Evolutionary conservation across 2,329 filamentous ascomycete genomes (phyloP).

Genomic region (Epicoccum nigrum): DNA sequence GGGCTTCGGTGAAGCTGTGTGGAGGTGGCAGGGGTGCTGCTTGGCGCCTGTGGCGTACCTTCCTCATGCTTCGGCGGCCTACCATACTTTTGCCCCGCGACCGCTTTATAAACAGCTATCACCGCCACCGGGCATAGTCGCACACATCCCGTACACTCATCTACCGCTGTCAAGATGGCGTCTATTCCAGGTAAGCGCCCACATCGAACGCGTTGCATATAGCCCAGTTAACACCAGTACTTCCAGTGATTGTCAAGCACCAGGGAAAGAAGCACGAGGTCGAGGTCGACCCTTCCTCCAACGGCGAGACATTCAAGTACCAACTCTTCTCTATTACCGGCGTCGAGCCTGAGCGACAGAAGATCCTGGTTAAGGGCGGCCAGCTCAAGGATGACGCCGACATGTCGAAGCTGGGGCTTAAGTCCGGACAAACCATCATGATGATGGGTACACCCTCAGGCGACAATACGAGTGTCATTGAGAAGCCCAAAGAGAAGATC

Average conservation of each 20-base stretch:
- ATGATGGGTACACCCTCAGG: conserved; percentile 92
- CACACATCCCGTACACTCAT: conserved; percentile 1
- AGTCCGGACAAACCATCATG: conserved; percentile 86
- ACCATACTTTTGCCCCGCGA: conserved; percentile 42
- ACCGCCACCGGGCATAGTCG: conserved; percentile 15
- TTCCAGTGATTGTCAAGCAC: conserved; percentile 86
- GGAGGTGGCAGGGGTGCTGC: conserved; percentile 22
- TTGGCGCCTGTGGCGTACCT: conserved; percentile 20
- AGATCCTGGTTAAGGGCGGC: conserved; percentile 91
- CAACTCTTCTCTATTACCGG: conserved; percentile 95
- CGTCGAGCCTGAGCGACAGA: conserved; percentile 95
- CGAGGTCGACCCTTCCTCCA: conserved; percentile 82
- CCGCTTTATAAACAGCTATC: conserved; percentile 23
- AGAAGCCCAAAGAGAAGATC: conserved; percentile 75
- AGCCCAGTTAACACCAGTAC: conserved; percentile 29
- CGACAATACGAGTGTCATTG: conserved; percentile 64
- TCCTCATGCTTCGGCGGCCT: conserved; percentile 38
- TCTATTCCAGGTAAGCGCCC: conserved; percentile 43
- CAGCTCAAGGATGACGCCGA: conserved; percentile 95
- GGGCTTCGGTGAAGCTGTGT: conserved; percentile 39
- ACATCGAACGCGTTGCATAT: background rate
- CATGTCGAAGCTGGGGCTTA: conserved; percentile 81
- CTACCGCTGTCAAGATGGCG: conserved; percentile 36
- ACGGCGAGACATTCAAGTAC: conserved; percentile 92
- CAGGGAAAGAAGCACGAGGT: conserved; percentile 94